Percentiles rank a stretch among this genome's conserved stretches.
phyloP scores from a whole-genome alignment of 768 basidiomycete genomes.

The Ramaria sp. region DNA sequence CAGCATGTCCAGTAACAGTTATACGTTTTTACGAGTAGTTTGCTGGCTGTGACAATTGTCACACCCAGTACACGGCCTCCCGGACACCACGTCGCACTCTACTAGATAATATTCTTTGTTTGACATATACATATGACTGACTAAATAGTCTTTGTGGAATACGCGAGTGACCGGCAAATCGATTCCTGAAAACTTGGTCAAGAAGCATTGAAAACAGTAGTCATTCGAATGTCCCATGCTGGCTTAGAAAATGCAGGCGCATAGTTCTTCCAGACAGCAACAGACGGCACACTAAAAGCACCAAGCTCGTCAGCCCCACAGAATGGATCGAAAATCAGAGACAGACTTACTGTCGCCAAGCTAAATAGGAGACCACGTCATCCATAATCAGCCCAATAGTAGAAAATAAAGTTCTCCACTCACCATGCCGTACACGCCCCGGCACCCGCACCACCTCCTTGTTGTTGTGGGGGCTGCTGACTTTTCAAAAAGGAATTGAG shows the following conservation, averaged over 20 bases:
- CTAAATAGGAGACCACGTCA: slow-evolving; percentile 1
- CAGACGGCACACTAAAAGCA: slow-evolving; percentile 27
- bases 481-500: neutral
- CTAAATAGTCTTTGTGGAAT: no score
- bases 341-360: slow-evolving; percentile 9
- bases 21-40: neutral
- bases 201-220: neutral
- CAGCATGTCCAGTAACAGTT: slow-evolving; percentile 9
- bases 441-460: slow-evolving; percentile 25
- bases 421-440: slow-evolving; percentile 54
- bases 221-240: neutral
- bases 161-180: no score
- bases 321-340: slow-evolving; percentile 9
- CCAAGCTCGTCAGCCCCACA: slow-evolving; percentile 10
- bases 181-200: neutral
- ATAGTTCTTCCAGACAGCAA: slow-evolving; percentile 75
- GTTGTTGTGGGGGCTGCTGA: neutral
- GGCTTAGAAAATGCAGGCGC: slow-evolving; percentile 58
- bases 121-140: no score
- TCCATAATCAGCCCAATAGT: no score
- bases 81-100: no score
- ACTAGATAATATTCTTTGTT: no score
- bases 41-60: slow-evolving; percentile 3
- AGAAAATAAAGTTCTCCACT: slow-evolving; percentile 35
- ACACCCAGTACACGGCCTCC: slow-evolving; percentile 3